Base-by-base conservation (phyloP, 2,329 filamentous ascomycete genomes). In the Beauveria bassiana region DNA sequence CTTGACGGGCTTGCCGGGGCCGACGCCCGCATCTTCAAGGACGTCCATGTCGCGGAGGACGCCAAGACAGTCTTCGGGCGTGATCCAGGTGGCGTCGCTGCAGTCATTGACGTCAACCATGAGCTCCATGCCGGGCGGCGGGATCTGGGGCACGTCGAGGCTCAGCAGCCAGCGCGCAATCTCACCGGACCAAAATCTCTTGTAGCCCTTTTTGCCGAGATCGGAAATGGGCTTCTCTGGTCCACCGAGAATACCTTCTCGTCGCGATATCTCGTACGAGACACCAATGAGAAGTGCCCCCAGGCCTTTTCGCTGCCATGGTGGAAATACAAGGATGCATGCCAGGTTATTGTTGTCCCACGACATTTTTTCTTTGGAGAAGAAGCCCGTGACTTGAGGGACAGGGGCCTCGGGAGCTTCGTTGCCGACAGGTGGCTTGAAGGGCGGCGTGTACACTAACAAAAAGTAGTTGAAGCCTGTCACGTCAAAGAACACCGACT, bases 301-400 rank as follows among this genome's bases (percentile, higher is more conserved):
- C 0, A 98, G 82, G 1, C 93, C 92, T 66, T 91, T 92, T 65
- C 89, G 87, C 74, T 98, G 93, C 86, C 93, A 98, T 0, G 95
- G 95, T 1, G 95, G 95, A 70, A 98, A 98, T 18, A 98, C 84
- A 7, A 98, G 81, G 67, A 99, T 99, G 72, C 95, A 99, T 1
- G 95, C 95, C 5, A 99, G 82, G 67, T 98, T 99, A 74, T 99
- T 98, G 70, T 93, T 93, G 70, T 99, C 95, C 93, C 95, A 99
- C 3, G 91, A 96, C 80, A 97, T 89, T 73, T 98, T 98, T 74
- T 99, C 95, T 72, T 99, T 98, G 65, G 90, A 96, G 78, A 98
- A 99, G 81, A 98, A 98, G n/a, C 95, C 95, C 1, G 93, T 85
- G 34, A 97, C 87, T 59, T 74, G 74, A 12, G 72, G 72, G 1